Evolutionary conservation across 1,284 basidiomycete species (phyloP).

Genomic region (Xerocomus minutiporus): DNA sequence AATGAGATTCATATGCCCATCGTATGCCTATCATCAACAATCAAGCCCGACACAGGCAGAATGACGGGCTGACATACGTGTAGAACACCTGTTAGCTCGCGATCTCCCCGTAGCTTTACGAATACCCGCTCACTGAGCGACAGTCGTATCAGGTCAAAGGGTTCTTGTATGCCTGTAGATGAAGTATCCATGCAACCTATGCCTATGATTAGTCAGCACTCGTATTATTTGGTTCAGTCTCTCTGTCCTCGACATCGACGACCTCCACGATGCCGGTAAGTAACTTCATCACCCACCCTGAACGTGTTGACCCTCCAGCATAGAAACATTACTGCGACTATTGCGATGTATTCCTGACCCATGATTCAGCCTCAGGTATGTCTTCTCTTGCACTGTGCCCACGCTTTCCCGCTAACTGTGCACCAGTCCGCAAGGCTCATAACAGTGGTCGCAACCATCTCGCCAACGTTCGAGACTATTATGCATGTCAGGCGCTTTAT

Average conservation of each 20-base stretch:
- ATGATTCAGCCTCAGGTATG: conserved; percentile 81
- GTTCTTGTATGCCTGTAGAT: conserved; percentile 82
- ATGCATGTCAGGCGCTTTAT: conserved; percentile 65
- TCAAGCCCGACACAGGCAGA: conserved; percentile 12
- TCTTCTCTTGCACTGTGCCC: conserved; percentile 9
- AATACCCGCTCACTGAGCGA: conserved; percentile 95
- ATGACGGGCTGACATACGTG: conserved; percentile 60
- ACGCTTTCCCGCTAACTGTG: conserved; percentile 9
- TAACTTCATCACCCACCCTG: neutral
- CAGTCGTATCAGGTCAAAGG: conserved; percentile 96
- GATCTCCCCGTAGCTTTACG: conserved; percentile 93
- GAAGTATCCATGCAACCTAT: conserved; percentile 59
- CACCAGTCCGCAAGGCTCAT: conserved; percentile 90
- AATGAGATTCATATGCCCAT: conserved; percentile 99
- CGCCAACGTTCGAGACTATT: conserved; percentile 95
- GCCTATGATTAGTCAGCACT: conserved; percentile 31
- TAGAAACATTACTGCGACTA: conserved; percentile 92
- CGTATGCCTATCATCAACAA: conserved; percentile 74
- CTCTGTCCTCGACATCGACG: neutral
- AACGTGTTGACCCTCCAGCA: conserved; percentile 3
- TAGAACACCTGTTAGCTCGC: conserved; percentile 87
- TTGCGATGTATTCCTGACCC: conserved; percentile 87
- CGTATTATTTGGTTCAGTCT: neutral
- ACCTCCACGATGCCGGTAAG: conserved; percentile 31
- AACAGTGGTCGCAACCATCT: conserved; percentile 97